These are phyloP conservation scores for Symbiodinium pilosum DNA, from an alignment of 73 alveolate genomes.

Conservation along the genomic window DNA sequence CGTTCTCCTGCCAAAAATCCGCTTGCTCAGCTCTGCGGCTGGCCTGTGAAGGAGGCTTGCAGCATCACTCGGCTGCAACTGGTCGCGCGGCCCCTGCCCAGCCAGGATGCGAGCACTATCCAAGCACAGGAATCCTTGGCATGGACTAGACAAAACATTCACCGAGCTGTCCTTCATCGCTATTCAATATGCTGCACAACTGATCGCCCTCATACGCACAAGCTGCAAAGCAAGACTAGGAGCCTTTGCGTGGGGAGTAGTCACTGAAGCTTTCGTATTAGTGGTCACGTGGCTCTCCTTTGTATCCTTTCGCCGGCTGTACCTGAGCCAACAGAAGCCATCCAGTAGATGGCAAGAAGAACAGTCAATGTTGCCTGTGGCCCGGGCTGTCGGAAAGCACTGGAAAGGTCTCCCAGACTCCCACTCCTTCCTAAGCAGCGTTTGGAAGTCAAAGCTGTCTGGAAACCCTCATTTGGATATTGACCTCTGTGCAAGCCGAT, in stretches of 20 bases:
- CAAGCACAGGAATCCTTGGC: too few species aligned
- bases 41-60: slow-evolving; percentile 2
- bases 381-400: slow-evolving; percentile 41
- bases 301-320: slow-evolving; percentile 72
- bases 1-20: too few species aligned
- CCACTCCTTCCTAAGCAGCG: slow-evolving; percentile 54
- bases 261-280: slow-evolving; percentile 10
- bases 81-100: neutral
- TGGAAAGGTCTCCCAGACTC: slow-evolving; percentile 66
- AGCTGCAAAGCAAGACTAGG: neutral
- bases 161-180: too few species aligned
- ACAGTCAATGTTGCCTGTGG: neutral
- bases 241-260: neutral
- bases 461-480: neutral
- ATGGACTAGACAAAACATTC: too few species aligned
- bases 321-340: neutral
- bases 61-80: neutral
- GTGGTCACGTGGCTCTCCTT: slow-evolving; percentile 10
- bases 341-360: too few species aligned
- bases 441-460: too few species aligned
- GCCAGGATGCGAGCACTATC: neutral
- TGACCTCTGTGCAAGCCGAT: neutral
- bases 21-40: neutral
- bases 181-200: too few species aligned
- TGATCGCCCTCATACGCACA: too few species aligned